Conservation (phyloP, 1,139 yeast genomes). For the Diutina neorugosa region DNA sequence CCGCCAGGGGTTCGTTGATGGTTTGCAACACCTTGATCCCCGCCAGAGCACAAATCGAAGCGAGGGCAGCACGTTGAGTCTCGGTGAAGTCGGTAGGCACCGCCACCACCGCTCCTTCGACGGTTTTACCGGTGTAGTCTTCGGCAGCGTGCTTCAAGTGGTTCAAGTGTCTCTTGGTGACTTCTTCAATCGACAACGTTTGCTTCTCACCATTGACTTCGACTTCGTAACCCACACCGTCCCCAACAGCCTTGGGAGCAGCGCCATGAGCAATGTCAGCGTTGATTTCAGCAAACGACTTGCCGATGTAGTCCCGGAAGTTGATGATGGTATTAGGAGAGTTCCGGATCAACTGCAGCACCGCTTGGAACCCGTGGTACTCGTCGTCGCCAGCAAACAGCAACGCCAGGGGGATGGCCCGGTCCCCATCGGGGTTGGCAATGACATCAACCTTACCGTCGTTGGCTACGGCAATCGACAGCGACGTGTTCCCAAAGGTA, state of each 20-base stretch:
- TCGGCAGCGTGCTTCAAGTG: constrained; percentile 83
- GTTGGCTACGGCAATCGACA: constrained; percentile 86
- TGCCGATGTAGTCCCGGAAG: constrained; percentile 89
- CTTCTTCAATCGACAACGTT: constrained; percentile 58
- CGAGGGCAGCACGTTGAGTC: constrained; percentile 55
- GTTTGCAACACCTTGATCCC: constrained; percentile 77
- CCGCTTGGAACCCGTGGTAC: constrained; percentile 95
- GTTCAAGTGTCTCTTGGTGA: constrained; percentile 70
- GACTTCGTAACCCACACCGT: constrained; percentile 55
- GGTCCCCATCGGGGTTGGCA: constrained; percentile 98
- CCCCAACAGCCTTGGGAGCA: constrained; percentile 56
- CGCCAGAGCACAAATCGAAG: constrained; percentile 52
- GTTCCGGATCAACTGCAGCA: constrained; percentile 85
- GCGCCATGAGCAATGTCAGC: constrained; percentile 54
- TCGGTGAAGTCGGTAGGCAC: constrained; percentile 85
- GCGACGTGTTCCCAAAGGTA: constrained; percentile 91
- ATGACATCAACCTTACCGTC: constrained; percentile 94
- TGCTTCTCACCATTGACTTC: constrained; percentile 34
- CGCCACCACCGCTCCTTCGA: constrained; percentile 78
- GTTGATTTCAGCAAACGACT: constrained; percentile 58
- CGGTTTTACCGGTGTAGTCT: constrained; percentile 74
- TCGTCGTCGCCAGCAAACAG: constrained; percentile 92
- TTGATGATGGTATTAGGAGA: constrained; percentile 76
- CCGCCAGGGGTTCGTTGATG: constrained; percentile 89
- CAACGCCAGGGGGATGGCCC: constrained; percentile 86